These are phyloP conservation scores for Hibiscus mutabilis DNA, from an alignment of 345 rosid genomes.

Conservation along the genomic window DNA sequence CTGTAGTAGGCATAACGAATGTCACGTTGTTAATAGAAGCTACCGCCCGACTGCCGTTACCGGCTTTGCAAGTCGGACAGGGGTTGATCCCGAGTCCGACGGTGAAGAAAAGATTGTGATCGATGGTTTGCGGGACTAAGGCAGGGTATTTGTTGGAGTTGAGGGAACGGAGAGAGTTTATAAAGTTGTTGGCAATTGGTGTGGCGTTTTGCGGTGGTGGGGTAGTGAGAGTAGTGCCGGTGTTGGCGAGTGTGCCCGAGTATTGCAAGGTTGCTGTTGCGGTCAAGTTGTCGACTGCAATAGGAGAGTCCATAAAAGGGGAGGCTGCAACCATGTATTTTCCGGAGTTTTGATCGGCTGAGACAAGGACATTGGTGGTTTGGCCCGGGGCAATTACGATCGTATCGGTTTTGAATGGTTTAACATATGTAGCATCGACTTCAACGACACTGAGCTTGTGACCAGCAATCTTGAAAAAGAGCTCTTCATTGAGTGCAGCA, in stretches of 20 bases:
- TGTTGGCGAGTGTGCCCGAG: constrained; percentile 53
- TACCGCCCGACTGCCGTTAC: constrained; percentile 66
- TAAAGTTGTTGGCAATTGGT: constrained; percentile 45
- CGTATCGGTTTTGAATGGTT: constrained; percentile 64
- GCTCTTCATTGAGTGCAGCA: constrained; percentile 95
- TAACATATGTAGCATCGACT: constrained; percentile 81
- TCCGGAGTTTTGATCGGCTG: constrained; percentile 46
- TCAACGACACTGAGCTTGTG: constrained; percentile 80
- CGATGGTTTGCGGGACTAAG: constrained; percentile 57
- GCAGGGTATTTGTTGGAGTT: constrained; percentile 77
- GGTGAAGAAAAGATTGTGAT: constrained; percentile 66
- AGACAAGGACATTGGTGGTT: constrained; percentile 68
- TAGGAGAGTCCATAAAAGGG: constrained; percentile 86
- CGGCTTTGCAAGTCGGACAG: constrained; percentile 73
- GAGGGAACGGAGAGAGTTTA: constrained; percentile 55
- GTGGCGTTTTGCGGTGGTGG: constrained; percentile 86
- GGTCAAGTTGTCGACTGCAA: constrained; percentile 70
- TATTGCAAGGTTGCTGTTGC: constrained; percentile 85
- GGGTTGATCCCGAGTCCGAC: constrained; percentile 74
- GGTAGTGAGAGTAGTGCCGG: constrained; percentile 41
- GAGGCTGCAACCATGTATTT: constrained; percentile 68
- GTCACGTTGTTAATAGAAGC: constrained; percentile 79
- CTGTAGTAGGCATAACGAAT: constrained; percentile 68
- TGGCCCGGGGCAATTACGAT: constrained; percentile 78
- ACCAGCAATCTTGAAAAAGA: constrained; percentile 87